A percentile compares a stretch with the other conserved stretches of the same genome.
Evolutionary conservation across 1,284 basidiomycete genomes (phyloP).

Genomic region (Salmacisia buchloeana): DNA sequence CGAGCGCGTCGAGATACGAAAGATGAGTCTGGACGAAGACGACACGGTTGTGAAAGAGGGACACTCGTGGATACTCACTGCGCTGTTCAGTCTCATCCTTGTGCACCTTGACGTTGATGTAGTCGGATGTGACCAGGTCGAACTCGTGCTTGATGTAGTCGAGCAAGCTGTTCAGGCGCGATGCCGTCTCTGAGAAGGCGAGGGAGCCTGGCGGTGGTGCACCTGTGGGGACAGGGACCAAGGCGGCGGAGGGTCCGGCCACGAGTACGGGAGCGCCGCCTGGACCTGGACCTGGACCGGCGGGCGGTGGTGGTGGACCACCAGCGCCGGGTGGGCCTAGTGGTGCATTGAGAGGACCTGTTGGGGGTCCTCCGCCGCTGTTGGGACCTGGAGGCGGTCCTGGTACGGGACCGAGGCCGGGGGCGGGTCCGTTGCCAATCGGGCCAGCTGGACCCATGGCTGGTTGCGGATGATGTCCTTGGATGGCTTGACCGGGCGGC

Average conservation of each 20-base stretch:
- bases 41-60: conserved; percentile 4
- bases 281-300: no score
- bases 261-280: background rate
- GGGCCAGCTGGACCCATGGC: no score
- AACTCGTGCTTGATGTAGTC: conserved; percentile 81
- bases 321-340: background rate
- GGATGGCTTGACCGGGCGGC: no score
- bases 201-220: background rate
- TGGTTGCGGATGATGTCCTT: no score
- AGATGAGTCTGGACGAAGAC: no score
- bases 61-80: conserved; percentile 58
- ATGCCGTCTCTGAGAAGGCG: background rate
- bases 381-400: no score
- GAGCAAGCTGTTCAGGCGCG: conserved; percentile 69
- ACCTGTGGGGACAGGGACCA: background rate
- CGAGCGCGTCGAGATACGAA: conserved; percentile 1
- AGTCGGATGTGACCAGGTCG: conserved; percentile 69
- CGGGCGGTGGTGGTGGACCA: background rate
- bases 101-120: conserved; percentile 65
- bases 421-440: no score
- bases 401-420: no score
- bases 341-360: background rate
- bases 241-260: background rate
- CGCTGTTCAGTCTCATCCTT: conserved; percentile 84
- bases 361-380: no score